phyloP scores from a whole-genome alignment of 805 yeast genomes.

The Wickerhamiella nectarea region DNA sequence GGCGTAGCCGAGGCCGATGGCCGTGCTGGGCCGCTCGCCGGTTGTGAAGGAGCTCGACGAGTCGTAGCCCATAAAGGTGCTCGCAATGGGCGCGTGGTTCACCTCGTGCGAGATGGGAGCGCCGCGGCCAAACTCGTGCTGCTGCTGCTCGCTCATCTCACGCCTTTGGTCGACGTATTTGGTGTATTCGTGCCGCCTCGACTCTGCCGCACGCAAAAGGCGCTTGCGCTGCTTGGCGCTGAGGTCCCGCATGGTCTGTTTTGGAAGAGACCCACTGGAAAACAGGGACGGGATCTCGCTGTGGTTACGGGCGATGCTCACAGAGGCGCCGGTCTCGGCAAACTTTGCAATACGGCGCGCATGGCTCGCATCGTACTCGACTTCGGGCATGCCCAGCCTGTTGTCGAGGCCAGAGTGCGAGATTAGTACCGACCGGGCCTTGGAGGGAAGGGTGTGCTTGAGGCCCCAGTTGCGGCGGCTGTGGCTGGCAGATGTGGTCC shows the following conservation, averaged over 20 bases:
- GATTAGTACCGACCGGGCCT: conserved; percentile 20
- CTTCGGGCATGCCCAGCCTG: conserved; percentile 22
- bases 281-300: conserved; percentile 14
- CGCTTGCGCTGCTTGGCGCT: conserved; percentile 14
- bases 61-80: conserved; percentile 7
- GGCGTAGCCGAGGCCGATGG: conserved; percentile 24
- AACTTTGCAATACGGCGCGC: conserved; percentile 21
- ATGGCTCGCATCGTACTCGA: conserved; percentile 19
- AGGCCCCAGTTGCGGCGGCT: conserved; percentile 28
- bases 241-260: conserved; percentile 6
- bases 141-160: conserved; percentile 8
- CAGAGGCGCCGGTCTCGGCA: conserved; percentile 21
- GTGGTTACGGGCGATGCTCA: not conserved
- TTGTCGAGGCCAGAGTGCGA: conserved; percentile 21
- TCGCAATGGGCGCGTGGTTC: not conserved
- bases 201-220: conserved; percentile 13
- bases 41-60: not conserved
- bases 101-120: not conserved
- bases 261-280: conserved; percentile 12
- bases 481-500: conserved; percentile 24
- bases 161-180: not conserved
- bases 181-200: conserved; percentile 11
- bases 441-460: conserved; percentile 21
- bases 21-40: not conserved
- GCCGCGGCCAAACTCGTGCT: conserved; percentile 8